These are phyloP conservation scores for Phylloporus rhodoxanthus DNA, from an alignment of 768 basidiomycete species.

Conservation along the genomic window DNA sequence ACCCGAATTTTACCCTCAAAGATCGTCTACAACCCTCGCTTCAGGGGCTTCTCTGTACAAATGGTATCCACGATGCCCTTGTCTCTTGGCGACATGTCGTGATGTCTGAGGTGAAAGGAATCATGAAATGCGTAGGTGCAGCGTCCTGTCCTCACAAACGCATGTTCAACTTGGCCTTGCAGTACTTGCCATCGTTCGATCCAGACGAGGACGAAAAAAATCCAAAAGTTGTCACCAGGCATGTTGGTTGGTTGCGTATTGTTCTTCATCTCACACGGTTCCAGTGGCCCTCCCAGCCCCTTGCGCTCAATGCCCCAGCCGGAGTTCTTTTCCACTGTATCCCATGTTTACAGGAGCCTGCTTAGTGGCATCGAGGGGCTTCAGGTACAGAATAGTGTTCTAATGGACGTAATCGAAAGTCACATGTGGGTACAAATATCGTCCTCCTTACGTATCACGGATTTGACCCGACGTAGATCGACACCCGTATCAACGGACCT, in stretches of 20 bases:
- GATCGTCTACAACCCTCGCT: slow-evolving; percentile 69
- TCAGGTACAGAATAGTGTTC: slow-evolving; percentile 50
- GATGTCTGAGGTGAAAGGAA: slow-evolving; percentile 50
- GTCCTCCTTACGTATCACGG: background rate
- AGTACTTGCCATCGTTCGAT: slow-evolving; percentile 60
- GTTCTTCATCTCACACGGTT: slow-evolving; percentile 4
- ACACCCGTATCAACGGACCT: slow-evolving; percentile 37
- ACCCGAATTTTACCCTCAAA: slow-evolving; percentile 42
- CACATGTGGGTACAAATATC: slow-evolving; percentile 33
- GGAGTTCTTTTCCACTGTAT: slow-evolving; percentile 61
- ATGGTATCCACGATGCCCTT: slow-evolving; percentile 62
- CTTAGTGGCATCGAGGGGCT: slow-evolving; percentile 64
- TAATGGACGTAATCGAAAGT: slow-evolving; percentile 54
- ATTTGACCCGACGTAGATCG: slow-evolving; percentile 28
- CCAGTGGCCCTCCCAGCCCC: slow-evolving; percentile 41
- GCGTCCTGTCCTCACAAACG: background rate
- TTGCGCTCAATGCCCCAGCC: slow-evolving; percentile 63
- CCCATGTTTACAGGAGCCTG: slow-evolving; percentile 53
- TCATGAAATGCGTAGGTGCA: slow-evolving; percentile 54
- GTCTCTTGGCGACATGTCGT: slow-evolving; percentile 67
- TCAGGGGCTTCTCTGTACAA: slow-evolving; percentile 70
- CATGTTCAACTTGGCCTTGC: slow-evolving; percentile 2
- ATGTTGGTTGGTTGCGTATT: slow-evolving; percentile 1
- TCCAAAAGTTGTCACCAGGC: slow-evolving; percentile 28
- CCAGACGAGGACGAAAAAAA: slow-evolving; percentile 45